Percentiles rank a stretch among this genome's conserved stretches.
Evolutionary conservation across 1,284 basidiomycete species (phyloP).

Genomic region (Porodaedalea pini): DNA sequence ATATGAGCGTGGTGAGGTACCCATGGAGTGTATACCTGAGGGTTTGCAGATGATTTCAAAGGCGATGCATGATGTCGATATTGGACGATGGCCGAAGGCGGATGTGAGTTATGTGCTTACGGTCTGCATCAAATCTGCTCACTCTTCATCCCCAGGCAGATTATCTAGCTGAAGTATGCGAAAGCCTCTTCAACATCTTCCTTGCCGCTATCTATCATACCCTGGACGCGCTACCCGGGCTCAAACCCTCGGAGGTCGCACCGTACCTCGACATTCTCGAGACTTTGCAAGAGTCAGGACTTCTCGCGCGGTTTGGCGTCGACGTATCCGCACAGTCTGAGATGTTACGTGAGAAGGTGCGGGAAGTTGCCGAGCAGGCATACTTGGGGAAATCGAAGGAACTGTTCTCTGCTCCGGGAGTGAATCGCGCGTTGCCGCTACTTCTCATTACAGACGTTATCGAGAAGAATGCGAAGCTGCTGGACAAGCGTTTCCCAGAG

Average conservation of each 20-base stretch:
- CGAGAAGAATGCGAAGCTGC: constrained; percentile 77
- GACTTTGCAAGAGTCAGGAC: constrained; percentile 65
- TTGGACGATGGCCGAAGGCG: constrained; percentile 75
- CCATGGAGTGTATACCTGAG: constrained; percentile 91
- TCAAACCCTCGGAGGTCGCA: constrained; percentile 67
- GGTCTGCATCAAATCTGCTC: constrained; percentile 9
- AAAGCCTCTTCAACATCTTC: constrained; percentile 82
- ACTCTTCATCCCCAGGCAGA: constrained; percentile 43
- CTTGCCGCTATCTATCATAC: constrained; percentile 82
- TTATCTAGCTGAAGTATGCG: constrained; percentile 62
- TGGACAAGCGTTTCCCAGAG: constrained; percentile 83
- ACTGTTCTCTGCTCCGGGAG: constrained; percentile 61
- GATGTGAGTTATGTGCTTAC: constrained; percentile 59
- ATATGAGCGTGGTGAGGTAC: constrained; percentile 88
- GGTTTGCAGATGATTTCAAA: constrained; percentile 74
- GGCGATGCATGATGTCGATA: constrained; percentile 62
- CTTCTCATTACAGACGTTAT: constrained; percentile 85
- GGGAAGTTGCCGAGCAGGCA: constrained; percentile 62
- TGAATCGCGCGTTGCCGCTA: constrained; percentile 76
- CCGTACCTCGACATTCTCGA: constrained; percentile 66
- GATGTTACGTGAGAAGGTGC: constrained; percentile 72
- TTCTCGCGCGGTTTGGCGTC: constrained; percentile 64
- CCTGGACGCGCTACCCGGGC: constrained; percentile 68
- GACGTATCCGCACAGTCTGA: constrained; percentile 59
- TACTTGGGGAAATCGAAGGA: constrained; percentile 72